Percentiles rank a stretch among this genome's conserved stretches.
Evolutionary conservation across 805 yeast genomes (phyloP).

Genomic region (Ogataea methanolica): DNA sequence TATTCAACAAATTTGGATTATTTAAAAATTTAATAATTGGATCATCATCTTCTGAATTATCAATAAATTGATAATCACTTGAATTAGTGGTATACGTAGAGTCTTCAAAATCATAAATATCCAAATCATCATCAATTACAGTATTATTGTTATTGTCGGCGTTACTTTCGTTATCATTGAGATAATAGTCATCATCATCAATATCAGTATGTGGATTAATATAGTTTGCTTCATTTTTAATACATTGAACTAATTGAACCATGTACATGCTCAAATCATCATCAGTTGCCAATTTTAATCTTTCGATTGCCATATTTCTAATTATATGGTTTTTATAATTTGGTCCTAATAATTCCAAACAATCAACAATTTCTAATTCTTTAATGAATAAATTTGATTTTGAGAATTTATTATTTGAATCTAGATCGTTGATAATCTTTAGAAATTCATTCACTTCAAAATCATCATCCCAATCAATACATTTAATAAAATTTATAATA

Average conservation of each 20-base stretch:
- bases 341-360: conserved; percentile 75
- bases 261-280: conserved; percentile 77
- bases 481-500: conserved; percentile 66
- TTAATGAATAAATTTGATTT: conserved; percentile 26
- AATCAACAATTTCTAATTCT: conserved; percentile 33
- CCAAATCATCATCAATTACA: conserved; percentile 11
- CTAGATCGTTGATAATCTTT: conserved; percentile 29
- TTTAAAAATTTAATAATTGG: conserved; percentile 23
- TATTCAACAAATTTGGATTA: conserved; percentile 17
- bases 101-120: conserved; percentile 20
- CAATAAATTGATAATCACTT: conserved; percentile 31
- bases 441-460: conserved; percentile 76
- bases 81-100: conserved; percentile 25
- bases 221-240: conserved; percentile 61
- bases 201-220: conserved; percentile 19
- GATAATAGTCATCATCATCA: conserved; percentile 14
- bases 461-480: conserved; percentile 85
- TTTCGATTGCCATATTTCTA: conserved; percentile 81
- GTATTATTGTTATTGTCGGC: not conserved
- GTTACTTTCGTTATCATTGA: not conserved
- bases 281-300: conserved; percentile 73
- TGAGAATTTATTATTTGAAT: conserved; percentile 7
- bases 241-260: conserved; percentile 86
- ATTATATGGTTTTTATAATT: conserved; percentile 69
- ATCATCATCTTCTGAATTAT: conserved; percentile 21